Evolutionary conservation across 371 early-diverging fungal species (phyloP), one percentile per base, ranked within the genome.

Genomic region (Lichtheimia ramosa): DNA sequence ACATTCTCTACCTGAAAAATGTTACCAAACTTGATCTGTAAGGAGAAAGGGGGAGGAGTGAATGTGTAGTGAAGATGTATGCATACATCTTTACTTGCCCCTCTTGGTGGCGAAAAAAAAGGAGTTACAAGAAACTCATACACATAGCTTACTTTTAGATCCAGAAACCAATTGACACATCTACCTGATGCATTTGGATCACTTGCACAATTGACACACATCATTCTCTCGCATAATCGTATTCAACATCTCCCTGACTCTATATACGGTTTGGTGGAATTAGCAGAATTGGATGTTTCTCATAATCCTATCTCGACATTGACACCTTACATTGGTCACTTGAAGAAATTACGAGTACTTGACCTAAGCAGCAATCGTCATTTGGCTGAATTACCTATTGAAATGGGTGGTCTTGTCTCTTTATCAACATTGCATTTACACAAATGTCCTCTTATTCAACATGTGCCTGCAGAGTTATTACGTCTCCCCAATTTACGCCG

Each of bases 391-490:
- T 65, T 94, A 10, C 92, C 89, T 0, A 69, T 73, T 0, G 76
- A 85, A 58, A 50, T 89, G 15, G 83, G 82, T 7, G 60, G 64
- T 3, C 59, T 86, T 46, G 56, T 51, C 20, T 67, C 16, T n/a
- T 62, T 90, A 16, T 65, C 68, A 5, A 81, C 83, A 27, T 69
- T 90, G 5, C 89, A 92, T 71, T 62, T 93, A 13, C 77, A 87
- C 14, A 58, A 85, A 34, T 93, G 93, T 66, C 79, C 82, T 6
- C 7, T 51, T 49, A 56, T 96, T 15, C 63, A 56, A 5, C 71
- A 65, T 5, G 70, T 96, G 34, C 96, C 95, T 4, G 89, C 90
- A 6, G 91, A 92, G 58, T 62, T 93, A 7, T 78, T 79, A 16
- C 73, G 83, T 4, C 74, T 96, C 13, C 86, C 86, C 60, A 76